phyloP scores from a whole-genome alignment of 345 rosid genomes.

The Syzygium grande region DNA sequence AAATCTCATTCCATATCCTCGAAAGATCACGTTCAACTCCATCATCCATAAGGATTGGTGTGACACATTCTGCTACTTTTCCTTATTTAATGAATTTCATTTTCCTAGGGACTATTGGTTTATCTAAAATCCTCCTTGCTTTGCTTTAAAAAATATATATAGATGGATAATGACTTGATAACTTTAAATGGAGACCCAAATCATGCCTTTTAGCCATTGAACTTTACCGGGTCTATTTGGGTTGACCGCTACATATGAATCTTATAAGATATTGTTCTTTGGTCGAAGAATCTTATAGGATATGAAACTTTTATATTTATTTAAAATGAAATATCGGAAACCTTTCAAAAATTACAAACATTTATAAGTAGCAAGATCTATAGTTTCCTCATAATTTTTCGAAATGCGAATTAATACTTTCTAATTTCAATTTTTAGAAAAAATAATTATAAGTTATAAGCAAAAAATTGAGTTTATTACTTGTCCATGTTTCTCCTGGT shows the following conservation, averaged over 20 bases:
- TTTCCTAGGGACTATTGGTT: neutral
- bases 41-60: neutral
- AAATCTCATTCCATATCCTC: neutral
- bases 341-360: neutral
- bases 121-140: neutral
- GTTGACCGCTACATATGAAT: neutral
- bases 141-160: neutral
- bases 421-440: neutral
- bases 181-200: neutral
- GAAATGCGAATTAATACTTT: neutral
- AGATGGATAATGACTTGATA: neutral
- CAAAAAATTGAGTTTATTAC: neutral
- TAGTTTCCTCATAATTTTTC: neutral
- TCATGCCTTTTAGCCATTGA: neutral
- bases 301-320: neutral
- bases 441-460: neutral
- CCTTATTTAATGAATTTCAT: neutral
- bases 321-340: neutral
- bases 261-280: neutral
- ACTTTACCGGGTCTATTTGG: neutral
- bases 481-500: fast-evolving
- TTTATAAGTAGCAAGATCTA: neutral
- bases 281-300: neutral
- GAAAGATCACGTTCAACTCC: neutral
- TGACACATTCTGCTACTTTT: neutral